Evolutionary conservation across 164 flowering plant species (phyloP), one percentile per base, ranked within the genome.

Genomic region (Vitis cinerea): DNA sequence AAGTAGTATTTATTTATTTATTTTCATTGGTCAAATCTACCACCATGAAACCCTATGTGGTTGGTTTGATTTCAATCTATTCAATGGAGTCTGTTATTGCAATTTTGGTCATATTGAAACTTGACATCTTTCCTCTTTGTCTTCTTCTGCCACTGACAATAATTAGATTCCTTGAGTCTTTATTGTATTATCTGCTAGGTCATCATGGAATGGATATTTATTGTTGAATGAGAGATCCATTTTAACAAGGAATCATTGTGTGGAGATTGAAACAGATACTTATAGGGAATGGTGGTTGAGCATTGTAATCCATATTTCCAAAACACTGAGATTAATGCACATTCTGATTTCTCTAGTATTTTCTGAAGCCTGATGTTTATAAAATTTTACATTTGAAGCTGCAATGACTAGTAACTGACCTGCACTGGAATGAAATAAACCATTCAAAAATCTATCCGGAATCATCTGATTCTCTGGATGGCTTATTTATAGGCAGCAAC

Each of bases 391-490:
- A 37, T 37, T 37, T 37, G 44, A 37, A 37, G 44, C 7, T 37
- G 7, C 44, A 37, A 37, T 37, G 44, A 37, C 7, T 37, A 6
- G 44, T 64, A 8, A 49, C 55, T 51, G 16, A 37, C 62, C 50
- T 67, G 27, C 52, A 57, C 13, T 64, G 59, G 9, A 59, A 56
- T 75, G 74, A 65, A 69, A 67, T 60, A 86, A 88, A 80, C 68
- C 59, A 51, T 49, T 70, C 71, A 82, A 66, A 78, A 72, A 16
- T 31, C 83, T 58, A 74, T 48, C 65, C 85, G 60, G 83, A 72
- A 59, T 78, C 83, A 8, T 77, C 85, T 55, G 83, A 81, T 73
- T 85, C 83, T 67, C 62, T 74, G 62, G 82, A 71, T 72, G 55
- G 74, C 55, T 70, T 74, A 57, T 76, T 81, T 71, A 73, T 37